phyloP scores from a whole-genome alignment of 768 basidiomycete species.

The Trametes cingulata region DNA sequence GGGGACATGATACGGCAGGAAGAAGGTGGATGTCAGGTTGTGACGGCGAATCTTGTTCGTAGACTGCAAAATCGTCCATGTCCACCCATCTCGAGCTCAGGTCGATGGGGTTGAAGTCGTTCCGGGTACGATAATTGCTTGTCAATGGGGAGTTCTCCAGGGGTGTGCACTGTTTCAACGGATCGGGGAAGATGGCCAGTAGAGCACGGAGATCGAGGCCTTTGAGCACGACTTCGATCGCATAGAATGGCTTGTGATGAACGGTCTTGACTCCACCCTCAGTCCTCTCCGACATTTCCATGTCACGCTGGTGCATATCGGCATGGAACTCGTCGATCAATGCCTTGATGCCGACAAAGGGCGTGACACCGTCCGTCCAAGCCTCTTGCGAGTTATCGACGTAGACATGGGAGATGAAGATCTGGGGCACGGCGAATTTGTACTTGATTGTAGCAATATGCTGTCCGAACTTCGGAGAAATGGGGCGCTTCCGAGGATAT shows the following conservation, averaged over 20 bases:
- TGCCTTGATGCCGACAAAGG: slow-evolving; percentile 84
- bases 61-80: slow-evolving; percentile 72
- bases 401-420: slow-evolving; percentile 88
- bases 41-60: slow-evolving; percentile 60
- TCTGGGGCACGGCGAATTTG: slow-evolving; percentile 68
- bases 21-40: slow-evolving; percentile 67
- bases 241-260: slow-evolving; percentile 83
- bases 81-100: slow-evolving; percentile 69
- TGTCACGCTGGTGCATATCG: slow-evolving; percentile 90
- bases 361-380: slow-evolving; percentile 77
- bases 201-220: slow-evolving; percentile 76
- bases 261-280: slow-evolving; percentile 57
- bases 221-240: slow-evolving; percentile 80
- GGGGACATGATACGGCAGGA: slow-evolving; percentile 75
- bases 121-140: slow-evolving; percentile 50
- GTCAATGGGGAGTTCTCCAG: slow-evolving; percentile 47
- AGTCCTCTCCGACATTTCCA: slow-evolving; percentile 69
- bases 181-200: slow-evolving; percentile 75
- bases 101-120: slow-evolving; percentile 45
- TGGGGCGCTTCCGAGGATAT: slow-evolving; percentile 62
- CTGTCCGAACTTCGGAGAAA: slow-evolving; percentile 84
- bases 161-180: slow-evolving; percentile 53
- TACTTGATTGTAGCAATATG: slow-evolving; percentile 93
- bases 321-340: slow-evolving; percentile 79
- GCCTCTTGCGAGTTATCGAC: slow-evolving; percentile 77